Evolutionary conservation across 2,329 filamentous ascomycete species (phyloP).

Genomic region (Penicillium sp.): DNA sequence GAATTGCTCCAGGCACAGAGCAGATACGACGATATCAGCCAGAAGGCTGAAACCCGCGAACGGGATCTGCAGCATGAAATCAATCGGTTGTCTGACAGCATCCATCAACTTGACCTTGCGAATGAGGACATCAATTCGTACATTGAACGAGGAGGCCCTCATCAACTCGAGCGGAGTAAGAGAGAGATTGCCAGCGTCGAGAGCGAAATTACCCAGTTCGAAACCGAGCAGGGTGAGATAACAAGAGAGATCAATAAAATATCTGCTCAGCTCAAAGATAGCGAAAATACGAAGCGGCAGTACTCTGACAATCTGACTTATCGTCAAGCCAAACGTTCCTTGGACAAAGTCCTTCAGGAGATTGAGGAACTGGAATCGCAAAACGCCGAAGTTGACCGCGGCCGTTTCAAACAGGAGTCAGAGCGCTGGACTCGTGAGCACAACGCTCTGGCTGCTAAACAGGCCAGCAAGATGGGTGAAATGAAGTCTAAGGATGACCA

Average conservation of each 20-base stretch:
- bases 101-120: conserved; percentile 75
- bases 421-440: conserved; percentile 67
- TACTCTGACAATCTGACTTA: conserved; percentile 89
- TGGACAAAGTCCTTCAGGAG: conserved; percentile 69
- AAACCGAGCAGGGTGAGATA: conserved; percentile 69
- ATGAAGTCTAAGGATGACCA: conserved; percentile 86
- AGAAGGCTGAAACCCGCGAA: conserved; percentile 72
- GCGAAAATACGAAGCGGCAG: conserved; percentile 80
- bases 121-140: conserved; percentile 81
- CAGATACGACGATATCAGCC: conserved; percentile 74
- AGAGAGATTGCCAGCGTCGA: conserved; percentile 71
- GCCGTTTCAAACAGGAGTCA: conserved; percentile 72
- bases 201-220: conserved; percentile 64
- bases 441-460: conserved; percentile 71
- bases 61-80: conserved; percentile 71
- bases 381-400: conserved; percentile 81
- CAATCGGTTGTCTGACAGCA: conserved; percentile 70
- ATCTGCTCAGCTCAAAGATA: conserved; percentile 74
- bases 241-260: conserved; percentile 75
- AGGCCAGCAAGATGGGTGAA: conserved; percentile 72
- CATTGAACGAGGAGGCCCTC: conserved; percentile 71
- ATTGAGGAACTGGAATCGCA: conserved; percentile 75
- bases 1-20: conserved; percentile 75
- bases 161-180: conserved; percentile 70
- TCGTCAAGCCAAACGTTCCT: conserved; percentile 70